Evolutionary conservation across 2,329 filamentous ascomycete species (phyloP).

Genomic region (Penicillium paneum): DNA sequence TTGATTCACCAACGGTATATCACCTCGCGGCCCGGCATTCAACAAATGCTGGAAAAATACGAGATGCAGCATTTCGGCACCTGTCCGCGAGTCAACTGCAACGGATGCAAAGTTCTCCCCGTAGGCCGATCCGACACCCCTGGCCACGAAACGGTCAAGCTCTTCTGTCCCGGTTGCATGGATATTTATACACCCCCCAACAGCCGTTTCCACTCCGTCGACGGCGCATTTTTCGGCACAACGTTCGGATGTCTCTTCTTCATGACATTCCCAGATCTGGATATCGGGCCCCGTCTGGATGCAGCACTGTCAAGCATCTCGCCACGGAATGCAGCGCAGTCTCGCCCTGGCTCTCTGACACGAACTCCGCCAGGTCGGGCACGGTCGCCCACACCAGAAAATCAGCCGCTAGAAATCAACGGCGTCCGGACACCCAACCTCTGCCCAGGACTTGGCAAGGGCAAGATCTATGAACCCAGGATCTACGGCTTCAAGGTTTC

Average conservation of each 20-base stretch:
- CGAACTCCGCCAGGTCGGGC: constrained; percentile 26
- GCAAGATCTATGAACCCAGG: constrained; percentile 85
- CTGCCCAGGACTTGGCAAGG: constrained; percentile 76
- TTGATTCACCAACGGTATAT: constrained; percentile 98
- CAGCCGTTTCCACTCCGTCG: constrained; percentile 93
- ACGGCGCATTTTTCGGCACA: constrained; percentile 96
- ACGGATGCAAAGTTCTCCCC: constrained; percentile 82
- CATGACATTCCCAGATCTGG: constrained; percentile 96
- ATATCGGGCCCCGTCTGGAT: constrained; percentile 70
- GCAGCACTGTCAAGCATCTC: constrained; percentile 29
- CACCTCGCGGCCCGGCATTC: constrained; percentile 90
- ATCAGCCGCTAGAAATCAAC: constrained; percentile 64
- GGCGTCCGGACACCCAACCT: constrained; percentile 84
- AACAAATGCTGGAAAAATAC: constrained; percentile 99
- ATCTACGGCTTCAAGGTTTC: constrained; percentile 97
- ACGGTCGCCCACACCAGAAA: constrained; percentile 36
- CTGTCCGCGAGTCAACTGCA: constrained; percentile 92
- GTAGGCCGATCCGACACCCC: constrained; percentile 93
- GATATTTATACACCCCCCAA: constrained; percentile 98
- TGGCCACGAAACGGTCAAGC: constrained; percentile 94
- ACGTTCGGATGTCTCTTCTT: constrained; percentile 97
- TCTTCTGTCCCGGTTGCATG: constrained; percentile 94
- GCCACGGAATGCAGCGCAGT: constrained; percentile 24
- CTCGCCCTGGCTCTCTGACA: constrained; percentile 34
- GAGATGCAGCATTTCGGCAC: constrained; percentile 93